phyloP scores from a whole-genome alignment of 805 yeast genomes.

The Cyberlindnera veronae region DNA sequence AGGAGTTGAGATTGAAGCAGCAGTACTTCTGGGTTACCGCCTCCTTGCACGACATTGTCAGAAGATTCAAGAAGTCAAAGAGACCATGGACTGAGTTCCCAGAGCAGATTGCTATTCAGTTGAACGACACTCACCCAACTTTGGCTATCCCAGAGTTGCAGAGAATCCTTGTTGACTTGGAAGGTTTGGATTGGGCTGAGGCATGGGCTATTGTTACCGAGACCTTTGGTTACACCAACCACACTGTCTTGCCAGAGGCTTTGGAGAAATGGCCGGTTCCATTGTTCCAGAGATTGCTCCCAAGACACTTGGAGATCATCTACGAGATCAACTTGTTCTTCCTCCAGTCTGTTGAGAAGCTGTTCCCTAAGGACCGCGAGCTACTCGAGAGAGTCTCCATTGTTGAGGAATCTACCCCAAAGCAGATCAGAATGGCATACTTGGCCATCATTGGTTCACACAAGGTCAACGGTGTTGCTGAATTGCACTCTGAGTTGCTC shows the following conservation, averaged over 20 bases:
- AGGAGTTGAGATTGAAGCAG: slow-evolving; percentile 88
- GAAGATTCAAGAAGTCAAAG: slow-evolving; percentile 79
- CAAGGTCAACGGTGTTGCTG: slow-evolving; percentile 94
- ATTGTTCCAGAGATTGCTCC: slow-evolving; percentile 71
- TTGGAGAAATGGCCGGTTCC: slow-evolving; percentile 94
- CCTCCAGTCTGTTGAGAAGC: slow-evolving; percentile 68
- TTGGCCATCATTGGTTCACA: slow-evolving; percentile 91
- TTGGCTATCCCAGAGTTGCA: slow-evolving; percentile 86
- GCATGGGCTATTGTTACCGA: slow-evolving; percentile 83
- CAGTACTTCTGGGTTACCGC: slow-evolving; percentile 98
- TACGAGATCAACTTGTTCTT: slow-evolving; percentile 81
- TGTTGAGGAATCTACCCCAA: slow-evolving; percentile 77
- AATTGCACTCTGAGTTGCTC: slow-evolving; percentile 86
- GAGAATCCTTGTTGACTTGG: slow-evolving; percentile 80
- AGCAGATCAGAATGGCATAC: slow-evolving; percentile 88
- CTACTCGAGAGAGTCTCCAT: slow-evolving; percentile 71
- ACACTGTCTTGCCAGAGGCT: slow-evolving; percentile 93
- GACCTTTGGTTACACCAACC: slow-evolving; percentile 91
- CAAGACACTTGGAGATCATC: slow-evolving; percentile 88
- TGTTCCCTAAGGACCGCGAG: slow-evolving; percentile 69
- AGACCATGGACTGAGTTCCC: slow-evolving; percentile 81
- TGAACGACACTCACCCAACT: slow-evolving; percentile 94
- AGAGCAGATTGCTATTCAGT: slow-evolving; percentile 84
- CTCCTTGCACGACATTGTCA: slow-evolving; percentile 82
- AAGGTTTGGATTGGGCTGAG: slow-evolving; percentile 72